Percentiles rank a stretch among this genome's conserved stretches.
Conservation (phyloP, 306 rosid species). For the Trichosanthes cucumerina region DNA sequence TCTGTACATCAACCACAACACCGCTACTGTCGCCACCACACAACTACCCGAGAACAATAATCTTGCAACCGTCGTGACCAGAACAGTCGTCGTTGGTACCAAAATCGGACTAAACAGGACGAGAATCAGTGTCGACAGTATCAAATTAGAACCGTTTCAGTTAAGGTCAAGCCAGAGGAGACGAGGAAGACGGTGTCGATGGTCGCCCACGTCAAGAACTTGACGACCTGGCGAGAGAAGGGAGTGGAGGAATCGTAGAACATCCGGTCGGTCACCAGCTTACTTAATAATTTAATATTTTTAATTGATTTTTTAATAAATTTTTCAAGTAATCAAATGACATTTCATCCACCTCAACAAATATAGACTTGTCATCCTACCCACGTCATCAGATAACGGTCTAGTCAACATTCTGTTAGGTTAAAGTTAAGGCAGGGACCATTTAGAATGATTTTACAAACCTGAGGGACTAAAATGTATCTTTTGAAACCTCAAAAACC, state of each 20-base stretch:
- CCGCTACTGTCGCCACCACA: not conserved
- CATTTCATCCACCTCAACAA: no score
- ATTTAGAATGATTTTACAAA: no score
- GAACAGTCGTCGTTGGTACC: not conserved
- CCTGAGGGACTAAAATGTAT: no score
- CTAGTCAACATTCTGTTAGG: no score
- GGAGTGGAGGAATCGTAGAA: not conserved
- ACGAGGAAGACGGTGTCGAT: not conserved
- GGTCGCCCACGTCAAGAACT: slow-evolving; percentile 9
- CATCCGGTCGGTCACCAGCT: not conserved
- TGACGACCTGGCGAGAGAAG: slow-evolving; percentile 4
- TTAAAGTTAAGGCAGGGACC: no score
- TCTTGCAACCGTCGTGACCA: not conserved
- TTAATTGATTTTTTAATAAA: no score
- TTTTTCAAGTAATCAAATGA: no score
- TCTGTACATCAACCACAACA: not conserved
- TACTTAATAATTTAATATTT: no score
- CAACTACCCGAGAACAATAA: slow-evolving; percentile 3
- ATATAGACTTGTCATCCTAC: no score
- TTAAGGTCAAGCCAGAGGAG: slow-evolving; percentile 2
- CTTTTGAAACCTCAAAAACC: no score
- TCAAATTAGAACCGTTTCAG: slow-evolving; percentile 1
- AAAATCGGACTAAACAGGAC: slow-evolving; percentile 6
- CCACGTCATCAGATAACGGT: no score
- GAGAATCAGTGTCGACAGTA: slow-evolving; percentile 4